phyloP scores from a whole-genome alignment of 306 rosid genomes.

The Trifolium fragiferum region DNA sequence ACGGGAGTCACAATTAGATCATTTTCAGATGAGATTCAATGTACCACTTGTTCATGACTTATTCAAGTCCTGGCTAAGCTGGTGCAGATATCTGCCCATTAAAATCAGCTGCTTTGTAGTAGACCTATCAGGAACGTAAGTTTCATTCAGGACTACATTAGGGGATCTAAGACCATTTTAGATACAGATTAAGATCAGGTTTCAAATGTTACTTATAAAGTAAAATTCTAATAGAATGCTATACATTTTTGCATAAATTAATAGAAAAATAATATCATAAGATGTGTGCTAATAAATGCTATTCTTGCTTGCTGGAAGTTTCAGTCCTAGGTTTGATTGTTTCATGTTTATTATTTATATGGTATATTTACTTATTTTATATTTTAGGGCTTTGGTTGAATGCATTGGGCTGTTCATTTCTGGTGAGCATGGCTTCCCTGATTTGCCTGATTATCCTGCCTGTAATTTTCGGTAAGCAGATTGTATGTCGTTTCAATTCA shows the following conservation, averaged over 20 bases:
- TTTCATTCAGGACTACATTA: not conserved
- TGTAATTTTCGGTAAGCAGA: slow-evolving; percentile 75
- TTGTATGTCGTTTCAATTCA: slow-evolving; percentile 17
- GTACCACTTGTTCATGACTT: not conserved
- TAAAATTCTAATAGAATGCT: slow-evolving; percentile 19
- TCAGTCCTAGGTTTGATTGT: not conserved
- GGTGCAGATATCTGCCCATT: slow-evolving; percentile 4
- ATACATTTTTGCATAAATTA: slow-evolving; percentile 27
- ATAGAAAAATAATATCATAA: slow-evolving; percentile 6
- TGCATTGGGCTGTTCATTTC: slow-evolving; percentile 93
- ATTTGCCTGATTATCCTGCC: slow-evolving; percentile 84
- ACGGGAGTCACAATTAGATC: not conserved
- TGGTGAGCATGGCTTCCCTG: slow-evolving; percentile 98
- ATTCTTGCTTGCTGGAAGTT: slow-evolving; percentile 15
- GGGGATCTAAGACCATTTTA: slow-evolving; percentile 12
- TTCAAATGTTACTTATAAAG: not conserved
- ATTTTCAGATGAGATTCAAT: slow-evolving; percentile 7
- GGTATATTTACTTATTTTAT: slow-evolving; percentile 18
- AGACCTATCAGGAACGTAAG: not conserved
- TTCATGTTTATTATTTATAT: slow-evolving; percentile 20
- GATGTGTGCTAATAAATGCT: slow-evolving; percentile 11
- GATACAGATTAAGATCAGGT: slow-evolving; percentile 17
- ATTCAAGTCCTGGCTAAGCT: not conserved
- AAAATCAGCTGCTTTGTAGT: not conserved
- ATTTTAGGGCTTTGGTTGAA: slow-evolving; percentile 77